Evolutionary conservation across 176 grass and related monocot species (phyloP), one percentile per base, ranked within the genome.

Genomic region (Phoenix dactylifera): DNA sequence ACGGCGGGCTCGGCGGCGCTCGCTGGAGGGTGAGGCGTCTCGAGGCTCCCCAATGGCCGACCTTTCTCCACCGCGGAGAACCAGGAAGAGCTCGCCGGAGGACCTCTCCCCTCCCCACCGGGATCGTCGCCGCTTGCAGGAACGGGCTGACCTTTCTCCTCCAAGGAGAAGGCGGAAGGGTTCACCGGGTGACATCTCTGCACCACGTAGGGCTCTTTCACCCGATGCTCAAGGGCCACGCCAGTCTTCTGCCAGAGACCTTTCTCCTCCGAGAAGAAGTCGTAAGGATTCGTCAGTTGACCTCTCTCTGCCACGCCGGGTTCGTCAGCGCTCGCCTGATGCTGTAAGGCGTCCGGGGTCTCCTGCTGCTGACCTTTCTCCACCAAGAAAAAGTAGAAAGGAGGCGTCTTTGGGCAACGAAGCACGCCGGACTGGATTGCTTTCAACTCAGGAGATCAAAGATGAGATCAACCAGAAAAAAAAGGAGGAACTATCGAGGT

Each of bases 391-490:
- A 32, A 66, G 49, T 54, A 89, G 53, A 52, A 89, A 84, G 74
- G 71, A 80, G 51, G 64, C 19, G 50, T 22, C 25, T 29, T 29
- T 26, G 4, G 15, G 5, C 4, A 51, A 64, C 4, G 44, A 64
- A 39, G 68, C 49, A 62, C 10, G 35, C 35, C 86, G 50, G 79
- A 72, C 80, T 44, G 86, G 90, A 60, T 70, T 95, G 30, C 57
- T 95, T 79, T 86, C 86, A 20, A 68, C 67, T 24, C 24, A 81
- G 67, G 90, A 95, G 18, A 69, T 95, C 55, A 86, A 80, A 77
- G 82, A 89, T 64, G 82, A 86, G 65, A 95, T 80, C 49, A 63
- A 79, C 51, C 78, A 70, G 59, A 86, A 82, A 64, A 84, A 75
- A 78, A 72, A 89, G 69, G 69, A 86, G 49, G 77, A 89, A 54